Evolutionary conservation across 371 early-diverging fungal genomes (phyloP), one percentile per base, ranked within the genome.

Genomic region (Circinella minor): DNA sequence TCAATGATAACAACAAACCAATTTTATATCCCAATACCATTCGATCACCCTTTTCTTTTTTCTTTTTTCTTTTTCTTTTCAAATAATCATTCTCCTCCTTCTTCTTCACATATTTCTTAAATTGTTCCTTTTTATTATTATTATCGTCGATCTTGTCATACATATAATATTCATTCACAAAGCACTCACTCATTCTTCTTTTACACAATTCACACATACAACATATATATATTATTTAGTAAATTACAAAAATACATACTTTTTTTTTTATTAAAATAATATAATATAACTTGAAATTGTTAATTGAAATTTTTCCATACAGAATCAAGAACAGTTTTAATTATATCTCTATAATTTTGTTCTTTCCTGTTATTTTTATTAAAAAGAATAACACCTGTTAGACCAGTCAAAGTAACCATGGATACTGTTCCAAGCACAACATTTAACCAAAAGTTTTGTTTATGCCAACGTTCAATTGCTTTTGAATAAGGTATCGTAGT

Each of bases 401-500:
- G 15, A 8, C 51, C 51, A 17, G 51, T n/a, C 14, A 51, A 15
- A 51, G 51, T 51, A 1, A 69, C 55, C 4, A 65, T 9, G 11
- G 9, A 34, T 54, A 73, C 48, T 0, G 72, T 66, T 14, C 74
- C 71, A 64, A 73, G 36, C 4, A 48, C 65, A 1, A 80, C 71
- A 54, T 83, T 83, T 8, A 89, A 60, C 86, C 86, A 87, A 48
- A 76, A 81, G 11, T 81, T 81, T 72, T 92, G 91, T 1, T 78
- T 64, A 47, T 88, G 82, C 82, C 88, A 88, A 7, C 88, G 84
- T 0, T 74, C 67, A 38, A 93, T 78, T 1, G 91, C 93, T 38
- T 90, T 82, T 4, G 92, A 87, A 82, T 99, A 99, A 9, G 94
- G 96, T 1, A 94, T 85, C 8, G 92, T 88, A 13, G 95, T 86